phyloP scores from a whole-genome alignment of 129 eudicot species.

The Glebionis coronaria region DNA sequence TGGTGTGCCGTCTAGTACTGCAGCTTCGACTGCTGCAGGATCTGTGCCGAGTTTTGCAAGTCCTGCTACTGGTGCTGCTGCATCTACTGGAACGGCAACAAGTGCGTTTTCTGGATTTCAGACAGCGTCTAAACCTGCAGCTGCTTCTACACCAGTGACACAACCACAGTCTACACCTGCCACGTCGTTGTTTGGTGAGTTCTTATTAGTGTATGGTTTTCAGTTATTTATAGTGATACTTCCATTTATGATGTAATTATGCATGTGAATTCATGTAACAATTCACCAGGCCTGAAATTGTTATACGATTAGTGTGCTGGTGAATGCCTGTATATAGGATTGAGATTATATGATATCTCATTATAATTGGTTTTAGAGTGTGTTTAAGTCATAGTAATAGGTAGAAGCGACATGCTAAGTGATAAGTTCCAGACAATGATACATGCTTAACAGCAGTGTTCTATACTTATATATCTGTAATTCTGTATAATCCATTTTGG shows the following conservation, averaged over 20 bases:
- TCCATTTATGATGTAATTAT: neutral
- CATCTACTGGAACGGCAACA: conserved; percentile 39
- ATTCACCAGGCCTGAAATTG: neutral
- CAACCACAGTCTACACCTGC: conserved; percentile 57
- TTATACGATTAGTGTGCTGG: neutral
- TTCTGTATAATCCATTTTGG: neutral
- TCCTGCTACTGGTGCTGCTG: conserved; percentile 33
- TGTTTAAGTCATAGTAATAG: conserved; percentile 6
- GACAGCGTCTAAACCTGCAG: conserved; percentile 37
- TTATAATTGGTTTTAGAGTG: neutral
- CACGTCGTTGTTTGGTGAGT: conserved; percentile 55
- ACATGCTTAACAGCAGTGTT: neutral
- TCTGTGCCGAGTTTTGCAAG: conserved; percentile 50
- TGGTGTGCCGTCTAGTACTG: conserved; percentile 22
- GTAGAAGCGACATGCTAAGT: neutral
- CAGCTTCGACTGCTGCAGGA: conserved; percentile 35
- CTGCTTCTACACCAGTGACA: conserved; percentile 34
- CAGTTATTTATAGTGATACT: neutral
- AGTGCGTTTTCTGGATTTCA: conserved; percentile 48
- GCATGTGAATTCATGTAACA: conserved; percentile 7
- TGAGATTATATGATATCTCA: neutral
- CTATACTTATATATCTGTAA: too few species aligned
- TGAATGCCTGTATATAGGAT: neutral
- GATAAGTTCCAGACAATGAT: neutral
- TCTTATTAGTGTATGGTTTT: neutral